A percentile compares a stretch with the other conserved stretches of the same genome.
Conservation (phyloP, 1,139 yeast species). For the Pichia sp. region DNA sequence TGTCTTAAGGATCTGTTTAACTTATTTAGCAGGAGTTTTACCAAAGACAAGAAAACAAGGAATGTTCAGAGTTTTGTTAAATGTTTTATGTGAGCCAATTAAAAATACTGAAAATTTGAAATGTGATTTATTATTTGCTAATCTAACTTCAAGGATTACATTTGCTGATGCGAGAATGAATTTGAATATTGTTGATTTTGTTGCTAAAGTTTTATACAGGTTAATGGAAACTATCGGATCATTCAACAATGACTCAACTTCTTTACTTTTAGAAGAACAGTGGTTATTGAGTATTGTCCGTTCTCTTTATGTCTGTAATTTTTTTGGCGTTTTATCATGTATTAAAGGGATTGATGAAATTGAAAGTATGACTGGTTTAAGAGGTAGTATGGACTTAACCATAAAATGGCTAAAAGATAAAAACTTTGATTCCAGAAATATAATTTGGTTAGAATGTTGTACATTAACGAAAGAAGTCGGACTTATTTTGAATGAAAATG, state of each 20-base stretch:
- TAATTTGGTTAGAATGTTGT: slow-evolving; percentile 9
- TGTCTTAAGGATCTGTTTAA: slow-evolving; percentile 40
- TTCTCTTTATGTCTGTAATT: slow-evolving; percentile 20
- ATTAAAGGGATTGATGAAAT: slow-evolving; percentile 18
- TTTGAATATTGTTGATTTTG: slow-evolving; percentile 40
- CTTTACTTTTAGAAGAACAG: slow-evolving; percentile 17
- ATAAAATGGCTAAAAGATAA: slow-evolving; percentile 36
- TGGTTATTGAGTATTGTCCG: slow-evolving; percentile 21
- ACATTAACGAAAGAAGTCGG: slow-evolving; percentile 12
- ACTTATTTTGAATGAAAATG: background rate
- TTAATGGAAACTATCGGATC: slow-evolving; percentile 32
- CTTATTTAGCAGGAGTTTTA: slow-evolving; percentile 41
- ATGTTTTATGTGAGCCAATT: slow-evolving; percentile 10
- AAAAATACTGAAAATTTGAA: slow-evolving; percentile 12
- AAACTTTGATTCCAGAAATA: slow-evolving; percentile 11
- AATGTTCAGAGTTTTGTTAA: slow-evolving; percentile 38
- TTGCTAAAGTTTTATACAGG: slow-evolving; percentile 40
- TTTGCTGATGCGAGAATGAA: slow-evolving; percentile 39
- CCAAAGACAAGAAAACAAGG: slow-evolving; percentile 34
- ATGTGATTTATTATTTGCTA: slow-evolving; percentile 33
- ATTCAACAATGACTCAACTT: background rate
- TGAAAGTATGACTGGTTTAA: slow-evolving; percentile 19
- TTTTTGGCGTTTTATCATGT: slow-evolving; percentile 23
- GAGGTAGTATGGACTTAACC: slow-evolving; percentile 32
- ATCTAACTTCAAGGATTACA: slow-evolving; percentile 19